Evolutionary conservation across 176 grass and related monocot genomes (phyloP), one percentile per base, ranked within the genome.

Genomic region (Phragmites australis): DNA sequence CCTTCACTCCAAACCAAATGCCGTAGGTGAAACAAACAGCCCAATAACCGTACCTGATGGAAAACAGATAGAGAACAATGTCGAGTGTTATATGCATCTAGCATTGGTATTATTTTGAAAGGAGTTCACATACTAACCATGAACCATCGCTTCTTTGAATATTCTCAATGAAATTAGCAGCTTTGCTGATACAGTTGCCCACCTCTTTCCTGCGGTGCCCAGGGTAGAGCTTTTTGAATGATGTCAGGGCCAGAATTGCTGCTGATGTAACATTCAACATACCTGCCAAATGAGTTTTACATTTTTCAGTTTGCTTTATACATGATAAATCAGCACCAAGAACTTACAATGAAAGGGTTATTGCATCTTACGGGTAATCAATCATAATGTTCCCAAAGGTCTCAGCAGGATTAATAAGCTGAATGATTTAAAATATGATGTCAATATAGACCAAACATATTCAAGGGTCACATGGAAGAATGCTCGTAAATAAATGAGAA

Each of bases 221-320:
- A 73, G 88, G 96, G 66, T 91, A 95, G 63, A 91, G 84, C 72
- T 93, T 95, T 84, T 41, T 99, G 70, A 99, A 95, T 91, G 90
- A 84, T 82, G 88, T 74, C 82, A 95, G 70, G 54, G 92, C 96
- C 78, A 95, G 96, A 87, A 95, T 82, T 79, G 86, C 90, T 42
- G 96, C 92, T 91, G 96, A 99, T 58, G 92, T 99, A 60, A 60
- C 96, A 99, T 84, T 99, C 96, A 56, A 99, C 96, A 79, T 93
- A 95, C 79, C 96, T 99, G 72, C 29, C 5, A 82, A 85, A 70
- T 40, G 49, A 54, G 49, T 34, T 23, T 82, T 83, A 44, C 21
- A 60, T 49, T 47, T 65, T 76, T 83, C 40, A 88, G 5, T 70
- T 68, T 87, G n/a, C 68, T 40, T 88, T 64, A 8, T 78, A 17